Evolutionary conservation across 179 eudicot species (phyloP).

Genomic region (Pouteria campechiana): DNA sequence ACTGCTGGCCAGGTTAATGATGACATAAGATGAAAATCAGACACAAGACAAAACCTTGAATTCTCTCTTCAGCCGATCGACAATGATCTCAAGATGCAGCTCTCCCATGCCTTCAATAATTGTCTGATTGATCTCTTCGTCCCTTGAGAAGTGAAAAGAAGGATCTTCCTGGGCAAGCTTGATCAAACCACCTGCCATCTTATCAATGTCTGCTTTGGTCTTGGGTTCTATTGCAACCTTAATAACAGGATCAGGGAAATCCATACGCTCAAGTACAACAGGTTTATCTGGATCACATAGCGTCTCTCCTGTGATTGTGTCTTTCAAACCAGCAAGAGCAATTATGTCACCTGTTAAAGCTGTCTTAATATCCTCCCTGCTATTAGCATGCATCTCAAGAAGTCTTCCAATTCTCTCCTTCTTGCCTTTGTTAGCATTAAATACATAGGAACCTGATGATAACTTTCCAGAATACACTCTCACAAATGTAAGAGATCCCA

Average conservation of each 20-base stretch:
- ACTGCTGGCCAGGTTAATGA: no score
- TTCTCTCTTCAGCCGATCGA: constrained; percentile 93
- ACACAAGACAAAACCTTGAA: constrained; percentile 46
- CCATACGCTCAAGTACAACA: constrained; percentile 89
- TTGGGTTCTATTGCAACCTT: constrained; percentile 98
- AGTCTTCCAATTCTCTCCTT: constrained; percentile 94
- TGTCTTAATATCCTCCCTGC: constrained; percentile 81
- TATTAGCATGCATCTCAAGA: constrained; percentile 97
- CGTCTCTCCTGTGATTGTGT: constrained; percentile 94
- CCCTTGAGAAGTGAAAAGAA: constrained; percentile 95
- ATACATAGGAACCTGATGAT: constrained; percentile 71
- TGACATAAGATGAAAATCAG: background rate
- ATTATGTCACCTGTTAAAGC: constrained; percentile 89
- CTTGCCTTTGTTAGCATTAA: constrained; percentile 89
- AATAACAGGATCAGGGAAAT: constrained; percentile 96
- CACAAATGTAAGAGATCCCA: constrained; percentile 93
- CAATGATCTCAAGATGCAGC: constrained; percentile 93
- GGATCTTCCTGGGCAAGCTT: constrained; percentile 99
- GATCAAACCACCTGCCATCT: constrained; percentile 68
- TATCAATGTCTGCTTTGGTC: constrained; percentile 94
- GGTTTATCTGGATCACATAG: constrained; percentile 72
- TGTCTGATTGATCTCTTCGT: constrained; percentile 91
- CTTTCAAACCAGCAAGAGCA: constrained; percentile 94
- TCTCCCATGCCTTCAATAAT: constrained; percentile 99
- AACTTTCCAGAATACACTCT: constrained; percentile 86